Base-by-base conservation (phyloP, 2,329 filamentous ascomycete genomes). In the Neodidymelliopsis sp. region DNA sequence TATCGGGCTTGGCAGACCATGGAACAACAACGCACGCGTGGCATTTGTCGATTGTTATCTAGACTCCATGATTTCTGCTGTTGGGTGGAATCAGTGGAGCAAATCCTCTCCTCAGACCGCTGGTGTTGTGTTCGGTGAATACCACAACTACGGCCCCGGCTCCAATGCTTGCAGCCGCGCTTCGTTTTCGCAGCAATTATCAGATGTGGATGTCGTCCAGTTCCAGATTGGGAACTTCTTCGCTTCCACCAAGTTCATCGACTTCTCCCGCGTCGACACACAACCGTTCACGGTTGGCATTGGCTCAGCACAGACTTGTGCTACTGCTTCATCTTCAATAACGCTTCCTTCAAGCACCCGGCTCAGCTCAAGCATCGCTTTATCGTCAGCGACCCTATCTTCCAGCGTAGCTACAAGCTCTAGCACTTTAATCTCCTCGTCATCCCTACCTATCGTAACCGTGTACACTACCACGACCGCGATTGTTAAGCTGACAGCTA, bases 141-240 rank as follows among this genome's bases (percentile, higher is more conserved):
- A 74, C 37, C 61, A 66, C 25, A 75, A 75, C 41, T 66, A 50
- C 29, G 73, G 73, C 1, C 67, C 70, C n/a, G 73, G 72, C 22
- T 62, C 70, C 3, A 51, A 27, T 30, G 63, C 53, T 15, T 65
- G 68, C 48, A 55, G 53, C 4, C 67, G 73, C 24, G 73, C 67
- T 6, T 52, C 56, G 10, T 76, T 76, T 40, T 72, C 72, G 2
- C 60, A 69, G 16, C 68, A 75, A 55, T 62, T 76, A 28, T 64
- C 69, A 11, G 69, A 71, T 47, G 39, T 48, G 8, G 60, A 69
- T 28, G 73, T 71, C 13, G 65, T 65, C 19, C 67, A 75, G 41
- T 77, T 75, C 41, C 65, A 77, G 58, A 57, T 77, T 24, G 59
- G 65, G 6, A 72, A 62, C 48, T 77, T 77, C 59, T 77, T 78